These are phyloP conservation scores for Hypoxylon fragiforme DNA, from an alignment of 495 filamentous ascomycete species.

Conservation along the genomic window DNA sequence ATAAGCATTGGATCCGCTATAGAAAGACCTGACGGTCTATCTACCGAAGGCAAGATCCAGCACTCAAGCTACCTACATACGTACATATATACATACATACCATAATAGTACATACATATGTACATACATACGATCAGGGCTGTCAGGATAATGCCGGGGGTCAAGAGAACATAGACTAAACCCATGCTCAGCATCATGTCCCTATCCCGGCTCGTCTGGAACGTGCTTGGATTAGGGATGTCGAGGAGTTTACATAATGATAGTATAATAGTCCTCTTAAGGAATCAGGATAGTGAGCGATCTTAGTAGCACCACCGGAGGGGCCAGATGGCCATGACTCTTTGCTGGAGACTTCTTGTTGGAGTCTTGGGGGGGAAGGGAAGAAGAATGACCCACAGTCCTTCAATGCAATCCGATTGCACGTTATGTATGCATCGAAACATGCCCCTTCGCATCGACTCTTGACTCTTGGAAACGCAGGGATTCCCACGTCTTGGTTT, in stretches of 20 bases:
- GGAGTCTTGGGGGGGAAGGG: constrained; percentile 16
- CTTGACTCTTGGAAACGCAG: constrained; percentile 27
- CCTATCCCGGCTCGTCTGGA: too few species aligned
- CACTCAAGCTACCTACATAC: too few species aligned
- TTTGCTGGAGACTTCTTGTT: constrained; percentile 6
- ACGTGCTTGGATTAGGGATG: too few species aligned
- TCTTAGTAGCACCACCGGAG: not conserved
- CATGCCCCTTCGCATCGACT: constrained; percentile 2
- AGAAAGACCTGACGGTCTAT: too few species aligned
- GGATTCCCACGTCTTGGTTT: constrained; percentile 19
- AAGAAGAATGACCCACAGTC: constrained; percentile 8
- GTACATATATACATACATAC: too few species aligned
- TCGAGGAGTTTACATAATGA: constrained; percentile 30
- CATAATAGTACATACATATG: too few species aligned
- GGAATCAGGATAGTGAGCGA: not conserved
- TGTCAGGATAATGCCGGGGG: too few species aligned
- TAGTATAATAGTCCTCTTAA: constrained; percentile 25
- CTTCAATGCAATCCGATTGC: constrained; percentile 22
- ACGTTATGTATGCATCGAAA: constrained; percentile 22
- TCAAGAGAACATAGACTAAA: too few species aligned
- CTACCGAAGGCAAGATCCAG: too few species aligned
- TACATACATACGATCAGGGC: too few species aligned
- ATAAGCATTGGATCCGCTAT: too few species aligned
- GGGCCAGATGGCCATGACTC: constrained; percentile 20
- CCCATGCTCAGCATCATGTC: too few species aligned